Conservation (phyloP, 805 yeast species). For the Saccharomycopsis sp. region DNA sequence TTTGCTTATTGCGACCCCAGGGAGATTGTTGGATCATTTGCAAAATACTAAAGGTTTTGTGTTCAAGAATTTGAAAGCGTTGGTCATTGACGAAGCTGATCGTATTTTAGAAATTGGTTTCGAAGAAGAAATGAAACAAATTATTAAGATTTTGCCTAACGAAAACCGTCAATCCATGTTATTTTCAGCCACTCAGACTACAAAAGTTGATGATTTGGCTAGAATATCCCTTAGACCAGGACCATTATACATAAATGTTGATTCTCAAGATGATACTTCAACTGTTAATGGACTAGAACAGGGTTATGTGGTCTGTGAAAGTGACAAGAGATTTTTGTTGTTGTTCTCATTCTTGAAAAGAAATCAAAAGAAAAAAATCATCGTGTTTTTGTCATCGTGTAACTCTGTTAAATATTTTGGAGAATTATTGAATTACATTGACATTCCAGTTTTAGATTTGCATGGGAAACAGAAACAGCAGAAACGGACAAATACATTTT, state of each 20-base stretch:
- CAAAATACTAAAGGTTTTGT: conserved; percentile 93
- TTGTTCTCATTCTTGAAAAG: conserved; percentile 90
- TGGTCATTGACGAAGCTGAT: conserved; percentile 97
- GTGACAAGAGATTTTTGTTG: conserved; percentile 86
- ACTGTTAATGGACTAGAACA: conserved; percentile 97
- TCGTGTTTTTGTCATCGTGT: conserved; percentile 94
- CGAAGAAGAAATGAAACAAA: conserved; percentile 98
- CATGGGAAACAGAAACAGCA: conserved; percentile 99
- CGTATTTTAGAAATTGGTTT: conserved; percentile 96
- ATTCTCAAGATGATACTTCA: conserved; percentile 70
- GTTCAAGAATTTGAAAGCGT: conserved; percentile 88
- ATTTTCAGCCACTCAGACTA: conserved; percentile 98
- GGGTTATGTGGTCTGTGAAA: conserved; percentile 96
- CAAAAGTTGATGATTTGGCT: conserved; percentile 97
- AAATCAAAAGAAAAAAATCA: conserved; percentile 83
- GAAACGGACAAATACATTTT: conserved; percentile 95
- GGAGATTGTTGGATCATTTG: conserved; percentile 90
- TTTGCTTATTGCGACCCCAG: conserved; percentile 93
- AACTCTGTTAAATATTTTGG: conserved; percentile 95
- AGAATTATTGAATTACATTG: conserved; percentile 91
- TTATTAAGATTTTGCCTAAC: conserved; percentile 85
- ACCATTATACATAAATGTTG: conserved; percentile 90
- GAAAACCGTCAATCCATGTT: conserved; percentile 94
- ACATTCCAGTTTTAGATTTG: conserved; percentile 89
- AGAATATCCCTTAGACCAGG: conserved; percentile 92